phyloP scores from a whole-genome alignment of 2,329 filamentous ascomycete genomes.

The Scopulariopsis brevicaulis region DNA sequence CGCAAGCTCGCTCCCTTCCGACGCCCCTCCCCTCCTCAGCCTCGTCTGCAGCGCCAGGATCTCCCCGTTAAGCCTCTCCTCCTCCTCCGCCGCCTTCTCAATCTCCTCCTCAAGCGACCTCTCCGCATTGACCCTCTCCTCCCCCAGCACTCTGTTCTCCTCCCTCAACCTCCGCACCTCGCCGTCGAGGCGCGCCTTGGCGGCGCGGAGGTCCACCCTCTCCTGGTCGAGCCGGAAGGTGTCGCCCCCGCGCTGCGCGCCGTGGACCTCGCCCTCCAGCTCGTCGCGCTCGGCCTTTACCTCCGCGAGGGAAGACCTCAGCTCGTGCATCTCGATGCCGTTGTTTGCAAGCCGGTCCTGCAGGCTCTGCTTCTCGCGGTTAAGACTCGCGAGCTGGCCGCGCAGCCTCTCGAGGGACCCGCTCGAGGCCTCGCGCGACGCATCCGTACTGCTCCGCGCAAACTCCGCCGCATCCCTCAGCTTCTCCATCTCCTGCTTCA shows the following conservation, averaged over 20 bases:
- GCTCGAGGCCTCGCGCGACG: constrained; percentile 20
- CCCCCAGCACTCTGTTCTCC: constrained; percentile 45
- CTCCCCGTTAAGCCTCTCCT: constrained; percentile 47
- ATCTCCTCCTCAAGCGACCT: constrained; percentile 54
- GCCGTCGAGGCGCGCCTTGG: constrained; percentile 56
- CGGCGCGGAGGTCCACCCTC: constrained; percentile 54
- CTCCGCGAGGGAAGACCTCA: constrained; percentile 44
- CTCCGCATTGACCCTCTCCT: constrained; percentile 49
- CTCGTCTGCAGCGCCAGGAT: constrained; percentile 38
- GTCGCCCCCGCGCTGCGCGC: constrained; percentile 40
- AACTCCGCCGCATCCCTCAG: constrained; percentile 14
- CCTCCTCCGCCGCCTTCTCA: constrained; percentile 53
- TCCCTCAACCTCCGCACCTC: constrained; percentile 55
- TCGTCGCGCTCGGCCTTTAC: constrained; percentile 56
- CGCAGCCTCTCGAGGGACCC: constrained; percentile 40
- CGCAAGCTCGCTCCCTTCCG: constrained; percentile 40
- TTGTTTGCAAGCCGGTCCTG: constrained; percentile 51
- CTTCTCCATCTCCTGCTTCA: constrained; percentile 25
- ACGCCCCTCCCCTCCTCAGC: constrained; percentile 30
- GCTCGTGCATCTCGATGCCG: constrained; percentile 47
- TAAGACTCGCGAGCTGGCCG: constrained; percentile 40
- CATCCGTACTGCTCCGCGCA: constrained; percentile 15
- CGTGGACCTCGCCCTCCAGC: constrained; percentile 47
- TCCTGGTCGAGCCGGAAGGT: constrained; percentile 55
- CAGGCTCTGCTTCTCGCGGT: constrained; percentile 49